phyloP scores from a whole-genome alignment of 2,329 filamentous ascomycete genomes.

The Aspergillus intermedius region DNA sequence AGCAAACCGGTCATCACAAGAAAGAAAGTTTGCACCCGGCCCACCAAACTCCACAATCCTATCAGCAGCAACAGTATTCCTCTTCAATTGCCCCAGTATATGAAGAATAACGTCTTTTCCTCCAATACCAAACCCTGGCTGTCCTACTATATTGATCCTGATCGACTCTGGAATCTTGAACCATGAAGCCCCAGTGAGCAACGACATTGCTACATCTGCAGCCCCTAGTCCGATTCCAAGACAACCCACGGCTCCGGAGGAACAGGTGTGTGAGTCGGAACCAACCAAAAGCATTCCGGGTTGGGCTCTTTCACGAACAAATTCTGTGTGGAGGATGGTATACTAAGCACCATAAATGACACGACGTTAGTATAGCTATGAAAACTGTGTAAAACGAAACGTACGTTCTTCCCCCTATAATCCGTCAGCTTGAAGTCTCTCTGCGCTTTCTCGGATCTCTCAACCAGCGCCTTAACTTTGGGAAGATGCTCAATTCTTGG shows the following conservation, averaged over 20 bases:
- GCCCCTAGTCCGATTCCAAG: slow-evolving; percentile 43
- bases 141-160: slow-evolving; percentile 35
- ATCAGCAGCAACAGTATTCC: slow-evolving; percentile 42
- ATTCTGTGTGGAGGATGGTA: slow-evolving; percentile 46
- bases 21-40: slow-evolving; percentile 34
- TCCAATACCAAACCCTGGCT: slow-evolving; percentile 31
- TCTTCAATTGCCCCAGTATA: slow-evolving; percentile 38
- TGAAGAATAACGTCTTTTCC: slow-evolving; percentile 45
- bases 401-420: slow-evolving; percentile 34
- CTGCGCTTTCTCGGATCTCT: slow-evolving; percentile 31
- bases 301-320: slow-evolving; percentile 39
- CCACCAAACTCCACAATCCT: slow-evolving; percentile 43
- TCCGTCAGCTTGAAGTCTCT: slow-evolving; percentile 42
- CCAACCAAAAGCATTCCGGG: slow-evolving; percentile 41
- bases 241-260: slow-evolving; percentile 35
- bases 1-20: slow-evolving; percentile 41
- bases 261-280: slow-evolving; percentile 44
- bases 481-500: slow-evolving; percentile 36
- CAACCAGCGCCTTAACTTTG: slow-evolving; percentile 31
- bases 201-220: slow-evolving; percentile 40
- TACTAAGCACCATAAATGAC: slow-evolving; percentile 7
- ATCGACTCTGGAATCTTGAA: slow-evolving; percentile 42
- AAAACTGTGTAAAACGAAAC: neutral
- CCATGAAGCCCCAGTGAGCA: slow-evolving; percentile 45
- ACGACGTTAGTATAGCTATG: no score